Evolutionary conservation across 1,139 yeast species (phyloP).

Genomic region (Nakaseomyces kungkrabaensis): DNA sequence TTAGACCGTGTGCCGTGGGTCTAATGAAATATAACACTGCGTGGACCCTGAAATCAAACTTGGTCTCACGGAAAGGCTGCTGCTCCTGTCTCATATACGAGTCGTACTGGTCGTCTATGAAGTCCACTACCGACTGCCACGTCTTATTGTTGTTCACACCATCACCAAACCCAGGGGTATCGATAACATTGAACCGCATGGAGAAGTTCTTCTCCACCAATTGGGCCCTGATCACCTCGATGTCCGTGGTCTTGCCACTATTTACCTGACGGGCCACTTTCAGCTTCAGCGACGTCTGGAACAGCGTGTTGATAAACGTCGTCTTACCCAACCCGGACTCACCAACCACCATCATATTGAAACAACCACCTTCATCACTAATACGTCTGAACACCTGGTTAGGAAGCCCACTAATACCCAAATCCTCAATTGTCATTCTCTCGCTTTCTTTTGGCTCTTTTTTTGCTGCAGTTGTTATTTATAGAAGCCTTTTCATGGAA

Average conservation of each 20-base stretch:
- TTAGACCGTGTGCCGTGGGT: conserved; percentile 91
- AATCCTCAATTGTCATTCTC: conserved; percentile 9
- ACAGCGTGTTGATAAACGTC: conserved; percentile 85
- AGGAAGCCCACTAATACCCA: conserved; percentile 86
- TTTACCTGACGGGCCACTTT: conserved; percentile 33
- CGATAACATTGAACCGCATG: conserved; percentile 78
- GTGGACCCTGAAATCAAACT: conserved; percentile 84
- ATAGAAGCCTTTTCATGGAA: too few relatives aligned
- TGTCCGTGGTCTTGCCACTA: conserved; percentile 81
- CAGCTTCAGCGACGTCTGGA: conserved; percentile 45
- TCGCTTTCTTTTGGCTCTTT: background rate
- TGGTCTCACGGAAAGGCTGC: conserved; percentile 67
- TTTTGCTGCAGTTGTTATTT: too few relatives aligned
- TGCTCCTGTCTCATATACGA: conserved; percentile 91
- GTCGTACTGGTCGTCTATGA: conserved; percentile 95
- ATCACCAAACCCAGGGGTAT: conserved; percentile 98
- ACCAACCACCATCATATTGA: conserved; percentile 92
- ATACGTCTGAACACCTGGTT: conserved; percentile 92
- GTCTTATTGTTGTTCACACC: conserved; percentile 86
- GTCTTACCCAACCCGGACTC: conserved; percentile 93
- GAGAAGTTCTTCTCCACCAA: conserved; percentile 87
- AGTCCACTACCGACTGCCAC: conserved; percentile 90
- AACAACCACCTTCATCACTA: conserved; percentile 78
- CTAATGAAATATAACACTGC: conserved; percentile 91
- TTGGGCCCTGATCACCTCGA: conserved; percentile 80